A percentile compares a stretch with the other conserved stretches of the same genome.
Conservation (phyloP, 1,139 yeast genomes). For the Magnusiomyces suaveolens region DNA sequence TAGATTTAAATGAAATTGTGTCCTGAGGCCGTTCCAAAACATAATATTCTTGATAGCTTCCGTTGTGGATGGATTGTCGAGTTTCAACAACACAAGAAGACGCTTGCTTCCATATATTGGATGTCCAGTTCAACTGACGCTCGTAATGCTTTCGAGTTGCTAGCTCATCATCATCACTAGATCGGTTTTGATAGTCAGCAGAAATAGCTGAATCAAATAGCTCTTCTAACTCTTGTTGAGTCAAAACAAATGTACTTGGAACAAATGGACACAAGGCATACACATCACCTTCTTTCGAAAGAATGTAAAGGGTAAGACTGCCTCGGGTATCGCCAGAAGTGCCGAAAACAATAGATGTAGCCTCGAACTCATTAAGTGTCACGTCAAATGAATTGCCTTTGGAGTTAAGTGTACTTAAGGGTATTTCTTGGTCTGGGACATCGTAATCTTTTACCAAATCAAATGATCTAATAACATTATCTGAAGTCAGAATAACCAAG, state of each 20-base stretch:
- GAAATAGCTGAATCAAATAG: slow-evolving; percentile 38
- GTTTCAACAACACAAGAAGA: slow-evolving; percentile 19
- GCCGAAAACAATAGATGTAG: slow-evolving; percentile 43
- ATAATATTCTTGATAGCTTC: slow-evolving; percentile 17
- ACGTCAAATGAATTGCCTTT: background rate
- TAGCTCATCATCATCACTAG: slow-evolving; percentile 5
- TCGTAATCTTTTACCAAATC: slow-evolving; percentile 29
- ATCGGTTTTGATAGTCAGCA: slow-evolving; percentile 21
- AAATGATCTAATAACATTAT: slow-evolving; percentile 32
- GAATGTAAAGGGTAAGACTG: slow-evolving; percentile 39
- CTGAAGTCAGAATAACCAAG: slow-evolving; percentile 34
- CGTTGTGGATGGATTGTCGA: slow-evolving; percentile 15
- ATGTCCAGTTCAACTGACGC: slow-evolving; percentile 25
- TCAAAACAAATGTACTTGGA: slow-evolving; percentile 36
- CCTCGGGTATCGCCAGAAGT: slow-evolving; percentile 34
- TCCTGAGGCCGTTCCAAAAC: slow-evolving; percentile 21
- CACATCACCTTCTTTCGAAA: slow-evolving; percentile 47
- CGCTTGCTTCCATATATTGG: slow-evolving; percentile 24
- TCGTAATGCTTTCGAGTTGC: slow-evolving; percentile 17
- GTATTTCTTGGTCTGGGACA: slow-evolving; percentile 21
- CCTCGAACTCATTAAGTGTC: slow-evolving; percentile 17
- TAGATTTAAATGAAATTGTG: background rate
- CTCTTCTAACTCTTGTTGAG: slow-evolving; percentile 30
- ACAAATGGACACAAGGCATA: slow-evolving; percentile 48
- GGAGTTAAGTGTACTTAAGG: background rate